These are phyloP conservation scores for Lobosporangium transversale DNA, from an alignment of 192 early-diverging fungal genomes.

Conservation along the genomic window DNA sequence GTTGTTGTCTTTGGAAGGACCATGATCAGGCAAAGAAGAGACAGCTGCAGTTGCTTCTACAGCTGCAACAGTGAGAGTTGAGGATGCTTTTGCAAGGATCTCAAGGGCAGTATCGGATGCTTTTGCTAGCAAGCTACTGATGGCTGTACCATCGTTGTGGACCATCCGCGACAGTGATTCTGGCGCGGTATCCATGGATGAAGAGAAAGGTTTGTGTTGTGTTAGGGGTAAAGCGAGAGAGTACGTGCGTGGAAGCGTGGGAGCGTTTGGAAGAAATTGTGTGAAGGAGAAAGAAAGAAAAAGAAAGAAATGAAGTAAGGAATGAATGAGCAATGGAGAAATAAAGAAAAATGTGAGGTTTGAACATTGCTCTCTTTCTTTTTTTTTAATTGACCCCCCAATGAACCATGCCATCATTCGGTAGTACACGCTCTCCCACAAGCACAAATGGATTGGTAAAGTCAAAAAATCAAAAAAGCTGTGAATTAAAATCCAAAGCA, in stretches of 20 bases:
- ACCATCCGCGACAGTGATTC: no score
- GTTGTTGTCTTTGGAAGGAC: no score
- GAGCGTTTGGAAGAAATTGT: neutral
- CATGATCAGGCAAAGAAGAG: neutral
- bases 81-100: neutral
- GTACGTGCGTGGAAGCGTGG: neutral
- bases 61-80: neutral
- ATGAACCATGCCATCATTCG: no score
- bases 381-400: no score
- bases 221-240: neutral
- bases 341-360: neutral
- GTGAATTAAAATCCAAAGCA: no score
- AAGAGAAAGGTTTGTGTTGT: neutral
- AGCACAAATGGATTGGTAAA: no score
- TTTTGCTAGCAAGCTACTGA: neutral
- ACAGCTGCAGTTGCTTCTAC: constrained; percentile 5
- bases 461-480: no score
- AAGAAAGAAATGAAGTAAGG: neutral
- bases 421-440: no score
- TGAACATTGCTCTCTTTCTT: no score
- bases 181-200: neutral
- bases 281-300: neutral
- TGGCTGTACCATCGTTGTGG: neutral
- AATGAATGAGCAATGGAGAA: neutral
- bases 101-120: neutral